Evolutionary conservation across 108 stramenopile genomes (phyloP).

Genomic region (Cafeteria roenbergensis): DNA sequence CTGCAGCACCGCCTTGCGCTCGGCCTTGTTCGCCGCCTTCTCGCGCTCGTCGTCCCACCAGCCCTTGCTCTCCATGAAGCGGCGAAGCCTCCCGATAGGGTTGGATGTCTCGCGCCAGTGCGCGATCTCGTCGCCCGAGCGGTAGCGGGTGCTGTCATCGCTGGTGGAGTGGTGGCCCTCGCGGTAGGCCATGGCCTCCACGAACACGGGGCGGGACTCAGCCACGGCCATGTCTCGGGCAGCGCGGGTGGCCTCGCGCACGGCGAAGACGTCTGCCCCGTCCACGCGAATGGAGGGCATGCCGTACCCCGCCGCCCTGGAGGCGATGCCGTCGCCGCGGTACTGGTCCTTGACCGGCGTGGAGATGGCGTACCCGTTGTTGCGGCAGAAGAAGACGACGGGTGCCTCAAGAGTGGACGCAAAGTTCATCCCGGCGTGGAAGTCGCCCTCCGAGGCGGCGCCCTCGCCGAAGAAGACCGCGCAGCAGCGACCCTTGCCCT

Average conservation of each 20-base stretch:
- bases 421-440: conserved; percentile 88
- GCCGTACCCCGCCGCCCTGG: conserved; percentile 77
- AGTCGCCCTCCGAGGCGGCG: conserved; percentile 79
- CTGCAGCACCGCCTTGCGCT: conserved; percentile 57
- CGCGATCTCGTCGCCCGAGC: conserved; percentile 60
- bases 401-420: conserved; percentile 74
- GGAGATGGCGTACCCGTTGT: conserved; percentile 95
- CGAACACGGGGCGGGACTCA: conserved; percentile 64
- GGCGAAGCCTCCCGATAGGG: conserved; percentile 60
- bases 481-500: conserved; percentile 40
- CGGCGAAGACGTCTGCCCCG: conserved; percentile 89
- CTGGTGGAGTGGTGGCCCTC: conserved; percentile 89
- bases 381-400: conserved; percentile 85
- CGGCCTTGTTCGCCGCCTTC: conserved; percentile 47
- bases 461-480: conserved; percentile 90
- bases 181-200: conserved; percentile 96
- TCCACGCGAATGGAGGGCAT: conserved; percentile 91
- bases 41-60: conserved; percentile 55
- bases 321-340: conserved; percentile 84
- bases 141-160: conserved; percentile 81
- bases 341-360: conserved; percentile 83
- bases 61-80: conserved; percentile 53
- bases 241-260: conserved; percentile 63
- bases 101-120: conserved; percentile 46
- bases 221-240: conserved; percentile 40